Evolutionary conservation across 75 land plant genomes (phyloP).

Genomic region (Cupressus sempervirens): DNA sequence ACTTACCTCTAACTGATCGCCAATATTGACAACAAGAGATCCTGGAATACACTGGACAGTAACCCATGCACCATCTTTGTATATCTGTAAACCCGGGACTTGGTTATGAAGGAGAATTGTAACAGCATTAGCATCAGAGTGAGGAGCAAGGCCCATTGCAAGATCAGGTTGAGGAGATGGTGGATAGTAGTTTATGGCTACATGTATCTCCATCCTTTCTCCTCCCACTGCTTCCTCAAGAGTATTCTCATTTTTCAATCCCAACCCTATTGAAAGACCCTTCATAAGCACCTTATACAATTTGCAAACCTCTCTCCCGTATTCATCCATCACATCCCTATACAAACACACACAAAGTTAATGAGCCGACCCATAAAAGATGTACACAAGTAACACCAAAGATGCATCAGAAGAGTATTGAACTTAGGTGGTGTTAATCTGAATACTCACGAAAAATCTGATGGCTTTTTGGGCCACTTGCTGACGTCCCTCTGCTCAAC

Average conservation of each 20-base stretch:
- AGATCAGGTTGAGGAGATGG: slow-evolving; percentile 66
- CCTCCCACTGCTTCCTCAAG: slow-evolving; percentile 39
- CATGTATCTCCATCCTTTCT: slow-evolving; percentile 24
- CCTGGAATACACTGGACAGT: slow-evolving; percentile 37
- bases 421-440: too few relatives aligned
- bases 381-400: too few relatives aligned
- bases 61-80: slow-evolving; percentile 38
- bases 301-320: slow-evolving; percentile 26
- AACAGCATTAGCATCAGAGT: slow-evolving; percentile 48
- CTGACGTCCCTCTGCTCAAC: too few relatives aligned
- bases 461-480: too few relatives aligned
- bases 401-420: too few relatives aligned
- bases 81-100: slow-evolving; percentile 49
- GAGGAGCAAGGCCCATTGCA: slow-evolving; percentile 48
- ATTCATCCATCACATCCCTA: slow-evolving; percentile 51
- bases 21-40: slow-evolving; percentile 59
- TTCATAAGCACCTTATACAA: slow-evolving; percentile 40
- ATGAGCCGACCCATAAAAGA: too few relatives aligned
- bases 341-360: background rate
- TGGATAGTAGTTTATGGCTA: slow-evolving; percentile 69
- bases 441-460: too few relatives aligned
- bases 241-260: slow-evolving; percentile 23
- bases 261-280: slow-evolving; percentile 41
- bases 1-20: slow-evolving; percentile 66
- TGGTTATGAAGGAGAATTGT: slow-evolving; percentile 59